Evolutionary conservation across 139 green algal genomes (phyloP), one percentile per base, ranked within the genome.

Genomic region (Micractinium sp.): DNA sequence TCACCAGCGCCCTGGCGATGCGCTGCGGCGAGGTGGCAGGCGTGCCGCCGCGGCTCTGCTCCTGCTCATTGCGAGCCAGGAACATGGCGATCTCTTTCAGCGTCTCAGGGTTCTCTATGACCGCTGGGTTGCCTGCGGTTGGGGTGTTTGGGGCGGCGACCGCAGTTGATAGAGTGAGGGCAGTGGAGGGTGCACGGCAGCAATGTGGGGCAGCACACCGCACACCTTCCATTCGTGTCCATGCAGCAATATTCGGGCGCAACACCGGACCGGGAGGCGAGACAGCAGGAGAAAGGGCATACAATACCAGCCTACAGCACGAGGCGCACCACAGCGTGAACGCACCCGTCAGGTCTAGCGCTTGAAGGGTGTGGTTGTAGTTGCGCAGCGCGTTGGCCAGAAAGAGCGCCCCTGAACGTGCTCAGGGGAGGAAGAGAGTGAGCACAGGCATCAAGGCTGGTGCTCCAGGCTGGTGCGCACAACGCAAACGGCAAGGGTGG

Each of bases 381-480:
- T 15, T 23, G 16, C 83, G 83, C 83, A 87, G 83, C 36, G 83
- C 83, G 27, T 81, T 87, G 27, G 83, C 38, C 18, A 87, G 39
- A 22, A 39, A 80, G 0, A 12, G 4, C 16, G 83, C 83, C 0
- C 83, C 83, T 36, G 47, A 31, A 67, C 15, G 19, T 4, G 22
- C 27, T 3, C 20, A 12, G 27, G 78, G 78, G 41, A 39, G 47
- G 29, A 29, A 13, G 16, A 35, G 36, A 14, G 38, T n/a, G 36
- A 56, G 74, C 74, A 47, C 15, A 16, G 13, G 33, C 15, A 31
- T 31, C 9, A 0, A 27, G 2, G 22, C n/a, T 80, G 74, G 1
- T 41, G 1, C 5, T 53, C 47, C 7, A 56, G 5, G 9, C 47
- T 56, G 47, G 47, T 9, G 47, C 47, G 9, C 47, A 9, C 47